phyloP scores from a whole-genome alignment of 2,329 filamentous ascomycete genomes.

The Pyrenophora seminiperda region DNA sequence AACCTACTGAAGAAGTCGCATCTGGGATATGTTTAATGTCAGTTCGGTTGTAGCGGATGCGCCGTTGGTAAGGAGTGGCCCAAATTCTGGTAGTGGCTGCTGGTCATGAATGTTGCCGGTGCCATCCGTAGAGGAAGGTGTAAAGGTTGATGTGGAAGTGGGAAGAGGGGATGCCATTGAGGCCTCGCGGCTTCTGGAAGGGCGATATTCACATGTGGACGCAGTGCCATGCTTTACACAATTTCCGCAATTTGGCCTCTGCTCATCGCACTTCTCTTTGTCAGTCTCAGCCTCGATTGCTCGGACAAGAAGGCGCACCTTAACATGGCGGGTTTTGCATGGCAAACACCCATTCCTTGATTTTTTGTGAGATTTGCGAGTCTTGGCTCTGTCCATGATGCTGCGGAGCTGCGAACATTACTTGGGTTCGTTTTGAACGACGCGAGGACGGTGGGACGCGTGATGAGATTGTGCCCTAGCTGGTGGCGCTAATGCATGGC shows the following conservation, averaged over 20 bases:
- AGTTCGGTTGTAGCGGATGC: slow-evolving; percentile 4
- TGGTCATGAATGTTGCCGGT: slow-evolving; percentile 5
- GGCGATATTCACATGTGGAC: slow-evolving; percentile 36
- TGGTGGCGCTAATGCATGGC: slow-evolving; percentile 8
- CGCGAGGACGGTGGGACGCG: slow-evolving; percentile 9
- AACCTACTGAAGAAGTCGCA: slow-evolving; percentile 37
- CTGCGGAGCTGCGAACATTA: slow-evolving; percentile 3
- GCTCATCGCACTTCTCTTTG: slow-evolving; percentile 38
- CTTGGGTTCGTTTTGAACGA: slow-evolving; percentile 2
- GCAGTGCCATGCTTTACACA: slow-evolving; percentile 38
- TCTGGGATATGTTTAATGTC: slow-evolving; percentile 29
- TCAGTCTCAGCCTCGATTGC: slow-evolving; percentile 12
- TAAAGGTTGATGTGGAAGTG: slow-evolving; percentile 15
- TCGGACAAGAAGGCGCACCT: slow-evolving; percentile 22
- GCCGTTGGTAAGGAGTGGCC: not conserved
- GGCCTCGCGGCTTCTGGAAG: slow-evolving; percentile 19
- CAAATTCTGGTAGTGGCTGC: slow-evolving; percentile 2
- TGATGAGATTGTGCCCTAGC: slow-evolving; percentile 8
- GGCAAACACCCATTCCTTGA: slow-evolving; percentile 38
- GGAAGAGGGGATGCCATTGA: slow-evolving; percentile 25
- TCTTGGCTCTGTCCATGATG: slow-evolving; percentile 33
- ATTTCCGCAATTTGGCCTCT: slow-evolving; percentile 37
- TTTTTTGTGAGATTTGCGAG: slow-evolving; percentile 38
- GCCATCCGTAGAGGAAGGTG: slow-evolving; percentile 24
- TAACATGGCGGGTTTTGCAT: slow-evolving; percentile 39